Base-by-base conservation (phyloP, 192 early-diverging fungal species). In the Haplosporangium gracile region DNA sequence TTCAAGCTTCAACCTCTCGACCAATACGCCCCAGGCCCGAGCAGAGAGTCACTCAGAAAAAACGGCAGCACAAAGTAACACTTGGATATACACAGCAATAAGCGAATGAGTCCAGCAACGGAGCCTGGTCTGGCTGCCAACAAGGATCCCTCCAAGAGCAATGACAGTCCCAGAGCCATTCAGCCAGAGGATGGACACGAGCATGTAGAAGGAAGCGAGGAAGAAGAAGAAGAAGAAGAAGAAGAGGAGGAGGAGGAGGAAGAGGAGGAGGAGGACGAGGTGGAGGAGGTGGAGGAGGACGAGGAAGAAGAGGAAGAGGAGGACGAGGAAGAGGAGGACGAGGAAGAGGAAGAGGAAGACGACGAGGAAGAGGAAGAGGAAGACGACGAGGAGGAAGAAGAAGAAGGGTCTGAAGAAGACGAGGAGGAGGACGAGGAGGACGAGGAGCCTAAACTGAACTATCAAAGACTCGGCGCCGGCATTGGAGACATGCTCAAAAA, bases 371-470 rank as follows among this genome's bases (percentile, higher is more conserved):
- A 80, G n/a, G 70, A 69, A 1, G 78, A 80, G 1, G 78, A 90
- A 53, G 63, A 63, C 3, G 82, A 84, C 3, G 81, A 82, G 4
- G 89, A 90, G 8, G 81, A 78, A 22, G 89, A 87, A 11, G 87
- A 86, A 18, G 84, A 77, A 22, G 78, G 74, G 2, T 87, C 87
- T 1, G 78, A 83, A 0, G 78, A 75, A 43, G 89, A 90, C 6
- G 89, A 85, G 39, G 76, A 84, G 20, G 93, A 93, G 26, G 92
- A 93, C 2, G 94, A 95, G 18, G 95, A 96, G 10, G 97, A 98
- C 40, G 96, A 96, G 43, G 98, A 99, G 85, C 98, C 98, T 24
- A 94, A 95, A 78, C 91, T 99, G 47, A 94, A 96, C 75, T 99
- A 98, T 88, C 93, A 96, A 73, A 92, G 97, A 57, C 91, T 99